phyloP scores from a whole-genome alignment of 495 filamentous ascomycete genomes.

The Podospora fimiseda region DNA sequence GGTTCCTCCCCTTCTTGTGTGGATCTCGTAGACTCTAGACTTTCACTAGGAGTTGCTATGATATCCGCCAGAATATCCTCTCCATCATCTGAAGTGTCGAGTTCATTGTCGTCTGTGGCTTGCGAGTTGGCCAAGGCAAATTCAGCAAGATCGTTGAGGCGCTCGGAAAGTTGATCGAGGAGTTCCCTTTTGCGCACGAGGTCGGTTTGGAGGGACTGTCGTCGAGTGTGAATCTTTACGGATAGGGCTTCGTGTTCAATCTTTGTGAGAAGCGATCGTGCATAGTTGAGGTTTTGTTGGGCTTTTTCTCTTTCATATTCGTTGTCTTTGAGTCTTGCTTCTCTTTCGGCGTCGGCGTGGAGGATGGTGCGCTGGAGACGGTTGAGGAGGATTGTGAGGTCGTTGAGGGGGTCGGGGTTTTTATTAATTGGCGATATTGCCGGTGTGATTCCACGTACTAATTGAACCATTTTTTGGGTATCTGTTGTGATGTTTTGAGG shows the following conservation, averaged over 20 bases:
- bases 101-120: constrained; percentile 10
- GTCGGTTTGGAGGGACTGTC: constrained; percentile 60
- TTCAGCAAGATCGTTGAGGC: constrained; percentile 56
- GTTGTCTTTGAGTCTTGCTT: constrained; percentile 50
- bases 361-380: constrained; percentile 70
- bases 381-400: constrained; percentile 65
- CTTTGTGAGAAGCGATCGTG: constrained; percentile 63
- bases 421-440: constrained; percentile 4
- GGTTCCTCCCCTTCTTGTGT: constrained; percentile 15
- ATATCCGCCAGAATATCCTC: constrained; percentile 47
- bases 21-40: constrained; percentile 26
- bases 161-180: constrained; percentile 54
- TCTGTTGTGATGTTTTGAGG: not conserved
- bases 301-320: constrained; percentile 67
- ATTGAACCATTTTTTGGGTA: constrained; percentile 21
- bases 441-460: constrained; percentile 16
- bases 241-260: constrained; percentile 60
- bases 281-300: constrained; percentile 71
- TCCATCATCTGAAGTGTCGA: constrained; percentile 39
- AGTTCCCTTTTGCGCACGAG: constrained; percentile 57
- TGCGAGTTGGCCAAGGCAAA: constrained; percentile 34
- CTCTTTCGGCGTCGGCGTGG: constrained; percentile 55
- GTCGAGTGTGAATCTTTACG: constrained; percentile 58
- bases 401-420: constrained; percentile 34
- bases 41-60: constrained; percentile 43